Conservation (phyloP, 75 land plant species). For the Selaginella tamariscina region DNA sequence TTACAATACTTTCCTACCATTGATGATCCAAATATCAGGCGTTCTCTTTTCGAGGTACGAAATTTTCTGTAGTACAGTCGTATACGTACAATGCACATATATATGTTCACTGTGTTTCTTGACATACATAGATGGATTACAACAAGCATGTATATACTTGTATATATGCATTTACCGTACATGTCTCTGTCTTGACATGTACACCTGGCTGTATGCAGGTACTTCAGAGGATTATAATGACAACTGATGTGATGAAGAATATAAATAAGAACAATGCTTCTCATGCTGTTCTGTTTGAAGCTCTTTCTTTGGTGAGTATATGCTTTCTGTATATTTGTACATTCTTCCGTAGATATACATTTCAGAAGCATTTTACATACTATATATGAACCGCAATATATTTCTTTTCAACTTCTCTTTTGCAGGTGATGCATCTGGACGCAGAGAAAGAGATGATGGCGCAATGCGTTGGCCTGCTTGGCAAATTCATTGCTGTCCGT, state of each 20-base stretch:
- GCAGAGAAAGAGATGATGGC: slow-evolving; percentile 99
- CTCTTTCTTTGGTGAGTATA: slow-evolving; percentile 80
- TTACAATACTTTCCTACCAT: slow-evolving; percentile 92
- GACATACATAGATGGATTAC: too few relatives aligned
- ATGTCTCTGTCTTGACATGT: background rate
- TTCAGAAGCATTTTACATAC: background rate
- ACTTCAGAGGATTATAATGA: slow-evolving; percentile 87
- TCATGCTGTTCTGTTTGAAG: slow-evolving; percentile 99
- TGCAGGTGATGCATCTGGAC: slow-evolving; percentile 98
- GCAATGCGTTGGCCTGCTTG: slow-evolving; percentile 95
- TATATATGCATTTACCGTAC: background rate
- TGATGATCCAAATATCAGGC: slow-evolving; percentile 92
- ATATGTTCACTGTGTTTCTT: too few relatives aligned
- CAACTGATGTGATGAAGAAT: slow-evolving; percentile 98
- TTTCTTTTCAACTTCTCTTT: background rate
- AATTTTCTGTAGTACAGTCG: too few relatives aligned
- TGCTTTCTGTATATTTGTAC: background rate
- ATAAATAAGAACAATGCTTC: slow-evolving; percentile 98
- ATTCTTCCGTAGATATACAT: too few relatives aligned
- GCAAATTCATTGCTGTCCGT: slow-evolving; percentile 96
- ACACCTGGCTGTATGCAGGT: slow-evolving; percentile 42
- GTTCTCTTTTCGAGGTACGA: slow-evolving; percentile 95
- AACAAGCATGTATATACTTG: too few relatives aligned
- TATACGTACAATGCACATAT: too few relatives aligned
- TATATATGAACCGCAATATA: too few relatives aligned